Base-by-base conservation (phyloP, 805 yeast genomes). In the Myxozyma kluyveri region DNA sequence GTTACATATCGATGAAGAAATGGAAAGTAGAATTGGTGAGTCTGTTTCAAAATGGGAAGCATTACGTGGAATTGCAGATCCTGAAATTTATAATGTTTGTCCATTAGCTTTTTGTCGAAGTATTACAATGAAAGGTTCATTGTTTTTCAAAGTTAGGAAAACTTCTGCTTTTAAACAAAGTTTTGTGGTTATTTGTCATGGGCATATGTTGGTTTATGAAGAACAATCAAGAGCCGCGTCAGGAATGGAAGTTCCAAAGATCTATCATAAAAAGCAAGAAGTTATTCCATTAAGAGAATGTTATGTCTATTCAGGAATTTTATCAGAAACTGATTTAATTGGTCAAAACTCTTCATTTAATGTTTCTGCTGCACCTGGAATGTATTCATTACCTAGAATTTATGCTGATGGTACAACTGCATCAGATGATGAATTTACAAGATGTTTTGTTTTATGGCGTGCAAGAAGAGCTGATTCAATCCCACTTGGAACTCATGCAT, bases 321-420 rank as follows among this genome's bases (percentile, higher is more conserved):
- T 78, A 1, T 80, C 90, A 1, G 75, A 73, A 10, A 63, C 75
- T 31, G 89, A 84, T 57, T 69, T 88, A 24, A 64, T 83, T 27
- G 63, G 67, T 9, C 67, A 45, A 18, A 48, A 38, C 6, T 47
- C 40, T 32, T 55, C 59, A 33, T 56, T 56, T 37, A 45, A 29
- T 4, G 36, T 37, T 9, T 40, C 48, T 19, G 50, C 49, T 4
- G 54, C 52, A 14, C 54, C 60, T 7, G 60, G 56, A n/a, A 50
- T 50, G 52, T 56, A 76, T 43, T 69, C 82, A 0, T 64, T 85
- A 27, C 96, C 97, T 0, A 71, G 95, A 32, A 72, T 84, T 0
- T 89, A 86, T 63, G 69, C 76, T 1, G 95, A 89, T 67, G 96
- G 96, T 0, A 85, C 95, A 88, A 78, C 75, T 57, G 84, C 95